Percentiles rank a stretch among this genome's conserved stretches.
phyloP scores from a whole-genome alignment of 2,329 filamentous ascomycete species.

The Aurifilum marmelostoma region DNA sequence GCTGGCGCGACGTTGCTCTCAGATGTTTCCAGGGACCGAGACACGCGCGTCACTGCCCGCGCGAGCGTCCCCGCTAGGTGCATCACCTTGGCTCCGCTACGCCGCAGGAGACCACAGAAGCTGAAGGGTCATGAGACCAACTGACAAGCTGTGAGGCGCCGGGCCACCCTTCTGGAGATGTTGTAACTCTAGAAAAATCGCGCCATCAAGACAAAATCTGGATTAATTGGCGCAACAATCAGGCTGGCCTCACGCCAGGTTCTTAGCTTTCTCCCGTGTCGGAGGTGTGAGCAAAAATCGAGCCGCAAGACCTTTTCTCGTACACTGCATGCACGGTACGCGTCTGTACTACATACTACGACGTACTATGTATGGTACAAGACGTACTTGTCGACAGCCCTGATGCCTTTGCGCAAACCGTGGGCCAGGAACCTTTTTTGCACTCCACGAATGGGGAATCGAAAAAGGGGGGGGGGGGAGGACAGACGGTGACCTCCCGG shows the following conservation, averaged over 20 bases:
- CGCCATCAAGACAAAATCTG: slow-evolving; percentile 5
- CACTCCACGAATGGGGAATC: slow-evolving; percentile 20
- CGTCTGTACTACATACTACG: background rate
- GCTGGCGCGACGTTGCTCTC: background rate
- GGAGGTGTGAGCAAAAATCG: background rate
- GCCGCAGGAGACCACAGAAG: slow-evolving; percentile 21
- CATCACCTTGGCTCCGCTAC: slow-evolving; percentile 22
- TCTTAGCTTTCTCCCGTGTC: slow-evolving; percentile 4
- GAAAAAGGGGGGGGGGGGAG: slow-evolving; percentile 26
- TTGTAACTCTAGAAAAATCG: background rate
- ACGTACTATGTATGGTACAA: background rate
- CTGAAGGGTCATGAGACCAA: slow-evolving; percentile 13
- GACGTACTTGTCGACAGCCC: slow-evolving; percentile 11
- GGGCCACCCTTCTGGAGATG: slow-evolving; percentile 15
- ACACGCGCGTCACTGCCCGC: slow-evolving; percentile 25
- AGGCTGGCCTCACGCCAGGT: slow-evolving; percentile 13
- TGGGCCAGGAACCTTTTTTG: background rate
- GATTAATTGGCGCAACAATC: background rate
- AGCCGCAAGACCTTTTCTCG: background rate
- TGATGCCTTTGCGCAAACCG: slow-evolving; percentile 23
- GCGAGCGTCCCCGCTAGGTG: slow-evolving; percentile 21
- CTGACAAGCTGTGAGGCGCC: slow-evolving; percentile 1
- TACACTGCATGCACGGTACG: background rate
- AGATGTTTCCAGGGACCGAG: slow-evolving; percentile 16
- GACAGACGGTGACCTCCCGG: slow-evolving; percentile 20